Base-by-base conservation (phyloP, 768 basidiomycete species). In the Trametes punicea region DNA sequence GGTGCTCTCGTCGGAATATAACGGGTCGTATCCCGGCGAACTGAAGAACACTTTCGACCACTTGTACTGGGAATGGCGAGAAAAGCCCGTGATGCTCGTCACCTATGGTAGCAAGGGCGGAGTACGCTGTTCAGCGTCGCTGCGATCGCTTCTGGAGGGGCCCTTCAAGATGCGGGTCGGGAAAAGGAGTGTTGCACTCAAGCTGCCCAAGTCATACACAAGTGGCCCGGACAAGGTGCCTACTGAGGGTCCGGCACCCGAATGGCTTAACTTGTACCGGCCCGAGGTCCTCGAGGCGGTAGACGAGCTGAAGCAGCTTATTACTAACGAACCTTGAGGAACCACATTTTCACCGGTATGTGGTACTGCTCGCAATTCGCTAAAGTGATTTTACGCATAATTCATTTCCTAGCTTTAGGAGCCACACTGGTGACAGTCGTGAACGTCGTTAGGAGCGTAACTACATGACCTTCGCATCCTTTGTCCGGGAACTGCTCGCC, bases 21-120 rank as follows among this genome's bases (percentile, higher is more conserved):
- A 76, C 64, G 70, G 72, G 63, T 66, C 69, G 3, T 68, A 69
- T 63, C 73, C 75, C 10, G 74, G 69, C 11, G 59, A 67, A 39
- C 63, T 76, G 46, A 76, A 76, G 63, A 73, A 73, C 59, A 67
- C 72, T 15, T 48, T 76, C 41, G 75, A 76, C 62, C 71, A 73
- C 42, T 64, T 76, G 23, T 75, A 68, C 64, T 56, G 66, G 59
- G 75, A 76, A 56, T 76, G 73, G 73, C 39, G 29, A 3, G 67
- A 57, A 4, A 71, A 73, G 62, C 72, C 73, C 0, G 69, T 69
- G 18, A 27, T 62, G 20, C 52, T 75, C 41, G 56, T 75, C 34
- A 69, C 72, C 11, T 72, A 70, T 47, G 75, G 74, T 8, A 66
- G 66, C 27, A 59, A 64, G 2, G 75, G 75, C 1, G 74, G 75